Conservation (phyloP, 2,329 filamentous ascomycete species). For the Trichoderma sp. region DNA sequence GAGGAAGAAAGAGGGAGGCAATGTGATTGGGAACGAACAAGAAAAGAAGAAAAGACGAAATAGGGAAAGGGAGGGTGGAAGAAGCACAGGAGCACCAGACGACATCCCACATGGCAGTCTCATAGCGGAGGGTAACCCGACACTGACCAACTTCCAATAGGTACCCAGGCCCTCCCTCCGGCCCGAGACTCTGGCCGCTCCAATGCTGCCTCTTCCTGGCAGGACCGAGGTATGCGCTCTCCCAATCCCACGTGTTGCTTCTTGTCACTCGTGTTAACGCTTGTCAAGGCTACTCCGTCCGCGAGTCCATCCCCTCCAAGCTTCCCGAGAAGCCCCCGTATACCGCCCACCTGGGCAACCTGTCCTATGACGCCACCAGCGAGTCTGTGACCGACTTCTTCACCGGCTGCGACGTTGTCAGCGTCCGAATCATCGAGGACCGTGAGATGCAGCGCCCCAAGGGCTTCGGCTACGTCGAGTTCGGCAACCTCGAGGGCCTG, state of each 20-base stretch:
- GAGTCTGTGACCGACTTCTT: constrained; percentile 87
- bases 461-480: constrained; percentile 98
- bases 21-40: neutral
- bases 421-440: constrained; percentile 95
- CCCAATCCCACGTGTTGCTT: neutral
- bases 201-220: constrained; percentile 44
- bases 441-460: constrained; percentile 92
- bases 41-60: neutral
- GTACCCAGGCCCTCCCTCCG: constrained; percentile 59
- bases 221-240: constrained; percentile 46
- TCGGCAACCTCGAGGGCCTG: constrained; percentile 81
- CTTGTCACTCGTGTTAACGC: constrained; percentile 31
- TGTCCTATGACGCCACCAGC: constrained; percentile 89
- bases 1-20: neutral
- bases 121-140: neutral
- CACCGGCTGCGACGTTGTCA: constrained; percentile 79
- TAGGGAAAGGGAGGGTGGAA: neutral
- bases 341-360: constrained; percentile 93
- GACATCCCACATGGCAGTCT: constrained; percentile 3
- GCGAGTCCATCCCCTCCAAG: constrained; percentile 71
- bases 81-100: no score
- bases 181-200: constrained; percentile 50
- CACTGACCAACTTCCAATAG: constrained; percentile 40
- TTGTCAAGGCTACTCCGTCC: constrained; percentile 56
- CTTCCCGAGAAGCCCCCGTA: constrained; percentile 91